Percentiles rank a stretch among this genome's conserved stretches.
Conservation (phyloP, 2,329 filamentous ascomycete genomes). For the Phyllachora maydis region DNA sequence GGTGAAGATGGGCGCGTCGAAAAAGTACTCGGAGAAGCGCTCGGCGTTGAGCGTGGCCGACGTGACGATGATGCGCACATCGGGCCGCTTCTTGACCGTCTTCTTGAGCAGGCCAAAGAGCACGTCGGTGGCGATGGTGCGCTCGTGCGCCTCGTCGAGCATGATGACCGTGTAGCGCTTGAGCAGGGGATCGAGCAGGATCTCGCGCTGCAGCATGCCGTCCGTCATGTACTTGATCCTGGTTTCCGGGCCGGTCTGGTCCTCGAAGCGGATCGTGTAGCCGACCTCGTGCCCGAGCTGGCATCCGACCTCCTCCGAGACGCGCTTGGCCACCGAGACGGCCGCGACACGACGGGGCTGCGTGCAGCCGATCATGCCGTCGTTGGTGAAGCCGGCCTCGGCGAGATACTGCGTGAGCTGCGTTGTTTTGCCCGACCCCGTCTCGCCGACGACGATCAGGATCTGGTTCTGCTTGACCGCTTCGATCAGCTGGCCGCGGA, state of each 20-base stretch:
- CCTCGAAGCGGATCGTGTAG: constrained; percentile 95
- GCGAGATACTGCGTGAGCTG: constrained; percentile 90
- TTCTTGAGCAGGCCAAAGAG: constrained; percentile 90
- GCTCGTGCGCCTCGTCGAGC: constrained; percentile 94
- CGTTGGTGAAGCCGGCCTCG: constrained; percentile 73
- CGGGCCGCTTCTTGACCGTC: constrained; percentile 63
- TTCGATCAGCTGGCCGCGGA: constrained; percentile 71
- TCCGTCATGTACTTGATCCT: constrained; percentile 99
- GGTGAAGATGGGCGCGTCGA: constrained; percentile 87
- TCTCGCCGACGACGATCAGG: constrained; percentile 90
- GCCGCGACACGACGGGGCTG: constrained; percentile 93
- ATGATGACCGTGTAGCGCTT: constrained; percentile 90
- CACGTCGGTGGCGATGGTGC: constrained; percentile 89
- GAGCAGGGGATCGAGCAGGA: constrained; percentile 77
- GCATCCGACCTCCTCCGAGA: constrained; percentile 88
- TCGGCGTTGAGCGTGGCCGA: constrained; percentile 92
- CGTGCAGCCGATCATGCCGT: constrained; percentile 85
- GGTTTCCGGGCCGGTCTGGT: constrained; percentile 70
- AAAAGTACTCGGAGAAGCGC: constrained; percentile 93
- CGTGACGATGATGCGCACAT: constrained; percentile 89
- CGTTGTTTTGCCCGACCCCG: constrained; percentile 91
- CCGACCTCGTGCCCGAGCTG: constrained; percentile 81
- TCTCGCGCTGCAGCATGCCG: constrained; percentile 91
- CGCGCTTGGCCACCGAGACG: constrained; percentile 94
- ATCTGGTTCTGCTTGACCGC: constrained; percentile 78